A percentile compares a stretch with the other conserved stretches of the same genome.
Conservation (phyloP, 495 filamentous ascomycete species). For the Poronia punctata region DNA sequence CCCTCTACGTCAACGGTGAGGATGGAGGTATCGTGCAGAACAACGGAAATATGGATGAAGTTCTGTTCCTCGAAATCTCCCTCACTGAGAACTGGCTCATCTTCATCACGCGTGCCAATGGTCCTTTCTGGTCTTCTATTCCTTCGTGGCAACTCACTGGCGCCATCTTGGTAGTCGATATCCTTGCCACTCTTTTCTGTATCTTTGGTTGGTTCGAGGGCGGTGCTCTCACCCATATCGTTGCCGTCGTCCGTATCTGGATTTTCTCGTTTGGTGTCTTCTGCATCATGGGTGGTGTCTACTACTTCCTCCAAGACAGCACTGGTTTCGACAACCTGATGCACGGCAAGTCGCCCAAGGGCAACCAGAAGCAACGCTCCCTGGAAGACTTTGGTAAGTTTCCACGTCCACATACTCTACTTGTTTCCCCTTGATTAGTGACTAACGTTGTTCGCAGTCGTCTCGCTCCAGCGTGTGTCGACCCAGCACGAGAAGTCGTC, state of each 20-base stretch:
- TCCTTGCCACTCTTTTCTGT: constrained; percentile 76
- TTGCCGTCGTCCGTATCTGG: constrained; percentile 81
- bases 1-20: constrained; percentile 60
- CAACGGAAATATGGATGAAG: constrained; percentile 70
- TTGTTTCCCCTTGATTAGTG: background rate
- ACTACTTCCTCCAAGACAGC: constrained; percentile 72
- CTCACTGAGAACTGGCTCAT: constrained; percentile 95
- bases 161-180: constrained; percentile 73
- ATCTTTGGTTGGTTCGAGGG: constrained; percentile 72
- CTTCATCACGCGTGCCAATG: constrained; percentile 87
- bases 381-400: constrained; percentile 81
- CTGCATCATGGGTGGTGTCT: constrained; percentile 57
- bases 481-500: constrained; percentile 74
- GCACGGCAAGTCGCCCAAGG: constrained; percentile 78
- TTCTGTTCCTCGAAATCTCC: constrained; percentile 85
- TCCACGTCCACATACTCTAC: too few relatives aligned
- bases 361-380: constrained; percentile 64
- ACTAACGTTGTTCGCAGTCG: constrained; percentile 46
- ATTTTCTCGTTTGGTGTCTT: constrained; percentile 84
- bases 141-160: constrained; percentile 75
- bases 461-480: constrained; percentile 77
- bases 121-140: constrained; percentile 75
- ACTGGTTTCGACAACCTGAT: constrained; percentile 80
- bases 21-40: constrained; percentile 81
- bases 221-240: constrained; percentile 55